Conservation (phyloP, 1,284 basidiomycete species). For the Serendipita sp. region DNA sequence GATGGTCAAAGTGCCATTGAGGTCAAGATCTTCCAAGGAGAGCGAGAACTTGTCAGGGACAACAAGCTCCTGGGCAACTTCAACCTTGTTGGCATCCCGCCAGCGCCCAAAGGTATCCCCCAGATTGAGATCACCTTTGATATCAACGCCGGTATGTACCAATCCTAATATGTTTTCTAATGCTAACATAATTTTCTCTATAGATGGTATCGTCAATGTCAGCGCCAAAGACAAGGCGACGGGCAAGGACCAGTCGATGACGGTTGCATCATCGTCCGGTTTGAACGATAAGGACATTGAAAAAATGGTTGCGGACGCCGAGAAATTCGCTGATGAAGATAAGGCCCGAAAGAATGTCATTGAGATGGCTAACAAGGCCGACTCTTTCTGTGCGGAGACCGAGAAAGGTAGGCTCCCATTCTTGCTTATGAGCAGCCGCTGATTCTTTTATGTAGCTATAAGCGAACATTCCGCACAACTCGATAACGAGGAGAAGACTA, state of each 20-base stretch:
- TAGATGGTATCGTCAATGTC: constrained; percentile 93
- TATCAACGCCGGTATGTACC: constrained; percentile 75
- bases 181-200: background rate
- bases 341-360: constrained; percentile 81
- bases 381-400: constrained; percentile 87
- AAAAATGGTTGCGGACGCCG: constrained; percentile 90
- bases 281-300: constrained; percentile 94
- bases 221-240: constrained; percentile 96
- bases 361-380: constrained; percentile 94
- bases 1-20: constrained; percentile 93
- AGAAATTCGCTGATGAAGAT: constrained; percentile 84
- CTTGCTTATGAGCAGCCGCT: background rate
- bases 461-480: constrained; percentile 96
- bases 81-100: constrained; percentile 95
- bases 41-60: constrained; percentile 92
- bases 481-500: constrained; percentile 83
- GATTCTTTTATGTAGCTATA: constrained; percentile 46
- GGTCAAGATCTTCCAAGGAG: constrained; percentile 97
- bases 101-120: constrained; percentile 94
- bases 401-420: constrained; percentile 59
- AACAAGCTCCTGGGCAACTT: constrained; percentile 99
- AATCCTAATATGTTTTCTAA: background rate
- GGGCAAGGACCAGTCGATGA: constrained; percentile 93
- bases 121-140: constrained; percentile 99
- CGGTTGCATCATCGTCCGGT: constrained; percentile 93